phyloP scores from a whole-genome alignment of 2,329 filamentous ascomycete genomes.

The Fusarium dimerum region DNA sequence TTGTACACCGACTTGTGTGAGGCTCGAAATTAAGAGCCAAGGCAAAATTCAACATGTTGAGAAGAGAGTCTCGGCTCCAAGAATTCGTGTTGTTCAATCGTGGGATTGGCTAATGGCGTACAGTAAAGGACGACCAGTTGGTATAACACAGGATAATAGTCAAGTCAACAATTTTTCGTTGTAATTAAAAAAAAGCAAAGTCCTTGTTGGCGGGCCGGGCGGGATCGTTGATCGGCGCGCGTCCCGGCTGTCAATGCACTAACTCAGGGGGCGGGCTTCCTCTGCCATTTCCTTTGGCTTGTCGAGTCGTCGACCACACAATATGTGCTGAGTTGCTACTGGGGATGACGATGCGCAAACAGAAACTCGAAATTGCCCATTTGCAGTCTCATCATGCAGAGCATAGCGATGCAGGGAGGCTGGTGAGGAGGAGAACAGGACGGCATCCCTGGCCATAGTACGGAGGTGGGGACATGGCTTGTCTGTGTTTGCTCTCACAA shows the following conservation, averaged over 20 bases:
- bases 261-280: constrained; percentile 6
- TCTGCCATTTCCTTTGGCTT: no score
- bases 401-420: background rate
- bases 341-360: background rate
- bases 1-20: no score
- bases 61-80: no score
- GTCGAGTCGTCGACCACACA: no score
- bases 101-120: background rate
- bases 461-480: constrained; percentile 2
- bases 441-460: constrained; percentile 6
- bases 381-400: background rate
- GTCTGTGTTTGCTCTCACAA: constrained; percentile 3
- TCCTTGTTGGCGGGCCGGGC: constrained; percentile 25
- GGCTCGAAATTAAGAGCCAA: no score
- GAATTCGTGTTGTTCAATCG: no score
- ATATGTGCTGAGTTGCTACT: background rate
- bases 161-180: background rate
- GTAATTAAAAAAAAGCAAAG: constrained; percentile 8
- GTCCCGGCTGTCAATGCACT: constrained; percentile 23
- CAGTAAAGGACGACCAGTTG: background rate
- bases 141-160: background rate
- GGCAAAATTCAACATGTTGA: no score
- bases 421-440: background rate
- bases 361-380: background rate
- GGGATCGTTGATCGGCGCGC: constrained; percentile 28